phyloP scores from a whole-genome alignment of 352 stramenopile species.

The Phytopythium helicoides region DNA sequence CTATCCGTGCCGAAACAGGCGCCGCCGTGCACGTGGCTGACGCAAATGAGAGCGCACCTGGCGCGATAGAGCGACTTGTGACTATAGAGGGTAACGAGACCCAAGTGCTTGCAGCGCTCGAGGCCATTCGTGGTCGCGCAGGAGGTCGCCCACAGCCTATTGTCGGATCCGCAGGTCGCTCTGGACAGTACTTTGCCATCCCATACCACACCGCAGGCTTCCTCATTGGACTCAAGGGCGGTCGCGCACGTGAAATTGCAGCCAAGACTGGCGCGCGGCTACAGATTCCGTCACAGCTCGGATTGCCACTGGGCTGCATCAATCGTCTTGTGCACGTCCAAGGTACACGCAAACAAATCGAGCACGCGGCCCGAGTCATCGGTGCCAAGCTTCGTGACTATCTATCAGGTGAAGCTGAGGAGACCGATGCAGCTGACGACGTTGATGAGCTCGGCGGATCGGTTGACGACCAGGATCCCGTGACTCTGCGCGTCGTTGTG shows the following conservation, averaged over 20 bases:
- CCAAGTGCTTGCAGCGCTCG: slow-evolving; percentile 29
- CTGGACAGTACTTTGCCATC: slow-evolving; percentile 66
- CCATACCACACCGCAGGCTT: slow-evolving; percentile 41
- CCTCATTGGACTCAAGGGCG: slow-evolving; percentile 51
- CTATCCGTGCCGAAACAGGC: slow-evolving; percentile 41
- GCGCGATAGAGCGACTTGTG: slow-evolving; percentile 46
- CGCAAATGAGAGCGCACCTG: slow-evolving; percentile 30
- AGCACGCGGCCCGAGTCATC: slow-evolving; percentile 37
- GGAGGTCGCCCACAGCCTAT: slow-evolving; percentile 36
- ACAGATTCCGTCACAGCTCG: slow-evolving; percentile 46
- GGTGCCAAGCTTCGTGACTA: slow-evolving; percentile 31
- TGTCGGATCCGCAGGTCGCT: slow-evolving; percentile 17
- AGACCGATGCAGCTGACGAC: slow-evolving; percentile 1
- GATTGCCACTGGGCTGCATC: slow-evolving; percentile 54
- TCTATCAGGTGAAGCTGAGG: slow-evolving; percentile 20
- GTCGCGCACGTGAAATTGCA: slow-evolving; percentile 31
- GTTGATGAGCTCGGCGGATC: neutral
- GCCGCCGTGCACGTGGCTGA: slow-evolving; percentile 43
- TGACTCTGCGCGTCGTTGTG: slow-evolving; percentile 54
- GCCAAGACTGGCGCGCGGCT: slow-evolving; percentile 52
- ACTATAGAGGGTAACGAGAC: slow-evolving; percentile 33
- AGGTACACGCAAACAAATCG: slow-evolving; percentile 39
- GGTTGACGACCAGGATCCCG: slow-evolving; percentile 30
- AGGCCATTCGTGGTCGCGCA: slow-evolving; percentile 35
- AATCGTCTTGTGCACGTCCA: slow-evolving; percentile 70